These are phyloP conservation scores for Anaeramoeba flamelloides DNA, from an alignment of 78 protist species.

Conservation along the genomic window DNA sequence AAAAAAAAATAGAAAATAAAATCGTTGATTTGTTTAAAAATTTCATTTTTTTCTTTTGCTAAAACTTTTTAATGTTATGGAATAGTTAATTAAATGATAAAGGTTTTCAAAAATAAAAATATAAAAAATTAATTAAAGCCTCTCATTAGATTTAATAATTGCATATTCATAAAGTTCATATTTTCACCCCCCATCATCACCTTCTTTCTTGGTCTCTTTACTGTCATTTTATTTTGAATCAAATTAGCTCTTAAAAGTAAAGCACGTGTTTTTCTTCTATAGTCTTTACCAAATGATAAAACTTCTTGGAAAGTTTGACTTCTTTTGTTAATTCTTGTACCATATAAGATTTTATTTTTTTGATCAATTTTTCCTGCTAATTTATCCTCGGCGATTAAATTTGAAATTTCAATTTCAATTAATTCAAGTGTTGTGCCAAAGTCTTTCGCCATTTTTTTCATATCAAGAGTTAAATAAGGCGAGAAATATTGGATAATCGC, in stretches of 20 bases:
- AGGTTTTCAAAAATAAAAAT: too few species aligned
- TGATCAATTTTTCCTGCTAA: conserved; percentile 67
- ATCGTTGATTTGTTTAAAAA: too few species aligned
- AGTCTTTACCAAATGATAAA: conserved; percentile 32
- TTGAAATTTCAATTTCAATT: conserved; percentile 46
- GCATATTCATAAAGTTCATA: too few species aligned
- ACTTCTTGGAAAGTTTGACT: conserved; percentile 39
- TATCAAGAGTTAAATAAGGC: conserved; percentile 48
- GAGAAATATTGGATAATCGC: conserved; percentile 53
- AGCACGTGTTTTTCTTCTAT: conserved; percentile 23
- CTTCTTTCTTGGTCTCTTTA: too few species aligned
- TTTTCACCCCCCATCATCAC: too few species aligned
- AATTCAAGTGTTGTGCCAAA: conserved; percentile 25
- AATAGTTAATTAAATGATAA: too few species aligned
- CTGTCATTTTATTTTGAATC: conserved; percentile 6
- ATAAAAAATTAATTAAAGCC: too few species aligned
- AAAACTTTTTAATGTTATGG: too few species aligned
- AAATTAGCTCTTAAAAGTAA: conserved; percentile 42
- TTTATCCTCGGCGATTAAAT: conserved; percentile 39
- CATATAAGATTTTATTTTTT: conserved; percentile 46
- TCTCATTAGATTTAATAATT: too few species aligned
- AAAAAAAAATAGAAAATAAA: too few species aligned
- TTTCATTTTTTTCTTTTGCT: too few species aligned
- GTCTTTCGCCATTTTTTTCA: conserved; percentile 51
- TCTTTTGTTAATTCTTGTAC: conserved; percentile 39